phyloP scores from a whole-genome alignment of 306 rosid genomes.

The Prunus mongolica region DNA sequence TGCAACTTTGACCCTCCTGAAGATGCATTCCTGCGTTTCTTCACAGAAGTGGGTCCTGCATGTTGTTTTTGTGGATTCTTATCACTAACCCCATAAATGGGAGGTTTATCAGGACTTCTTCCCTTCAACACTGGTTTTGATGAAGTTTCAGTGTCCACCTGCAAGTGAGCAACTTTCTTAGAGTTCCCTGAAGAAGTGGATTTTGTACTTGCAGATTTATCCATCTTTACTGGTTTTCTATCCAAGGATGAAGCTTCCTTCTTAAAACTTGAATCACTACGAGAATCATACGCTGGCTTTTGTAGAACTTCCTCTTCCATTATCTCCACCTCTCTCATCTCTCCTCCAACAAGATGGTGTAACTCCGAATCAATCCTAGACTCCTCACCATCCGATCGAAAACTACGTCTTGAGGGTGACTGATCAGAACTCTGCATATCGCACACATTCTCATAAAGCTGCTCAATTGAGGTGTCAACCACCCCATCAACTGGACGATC shows the following conservation, averaged over 20 bases:
- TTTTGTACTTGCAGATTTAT: slow-evolving; percentile 37
- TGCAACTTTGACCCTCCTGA: slow-evolving; percentile 34
- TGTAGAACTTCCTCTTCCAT: slow-evolving; percentile 75
- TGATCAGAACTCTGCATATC: slow-evolving; percentile 98
- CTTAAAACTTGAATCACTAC: slow-evolving; percentile 42
- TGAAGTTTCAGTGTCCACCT: slow-evolving; percentile 30
- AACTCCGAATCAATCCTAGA: slow-evolving; percentile 93
- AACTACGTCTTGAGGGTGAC: slow-evolving; percentile 75
- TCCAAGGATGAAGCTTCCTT: slow-evolving; percentile 41
- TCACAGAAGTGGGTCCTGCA: slow-evolving; percentile 20
- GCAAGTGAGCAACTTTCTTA: slow-evolving; percentile 35
- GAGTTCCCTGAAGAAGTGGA: slow-evolving; percentile 46
- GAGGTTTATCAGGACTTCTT: slow-evolving; percentile 52
- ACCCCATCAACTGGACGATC: slow-evolving; percentile 41
- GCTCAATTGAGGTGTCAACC: slow-evolving; percentile 77
- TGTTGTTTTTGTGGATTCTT: slow-evolving; percentile 46
- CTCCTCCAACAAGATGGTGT: slow-evolving; percentile 85
- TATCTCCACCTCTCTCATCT: slow-evolving; percentile 94
- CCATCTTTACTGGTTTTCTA: slow-evolving; percentile 43
- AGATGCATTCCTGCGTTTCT: slow-evolving; percentile 41
- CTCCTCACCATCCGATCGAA: slow-evolving; percentile 85
- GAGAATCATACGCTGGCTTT: slow-evolving; percentile 38
- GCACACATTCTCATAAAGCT: slow-evolving; percentile 93
- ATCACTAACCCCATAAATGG: slow-evolving; percentile 36
- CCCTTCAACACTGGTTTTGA: slow-evolving; percentile 41